phyloP scores from a whole-genome alignment of 2,329 filamentous ascomycete species.

The Setomelanomma holmii region DNA sequence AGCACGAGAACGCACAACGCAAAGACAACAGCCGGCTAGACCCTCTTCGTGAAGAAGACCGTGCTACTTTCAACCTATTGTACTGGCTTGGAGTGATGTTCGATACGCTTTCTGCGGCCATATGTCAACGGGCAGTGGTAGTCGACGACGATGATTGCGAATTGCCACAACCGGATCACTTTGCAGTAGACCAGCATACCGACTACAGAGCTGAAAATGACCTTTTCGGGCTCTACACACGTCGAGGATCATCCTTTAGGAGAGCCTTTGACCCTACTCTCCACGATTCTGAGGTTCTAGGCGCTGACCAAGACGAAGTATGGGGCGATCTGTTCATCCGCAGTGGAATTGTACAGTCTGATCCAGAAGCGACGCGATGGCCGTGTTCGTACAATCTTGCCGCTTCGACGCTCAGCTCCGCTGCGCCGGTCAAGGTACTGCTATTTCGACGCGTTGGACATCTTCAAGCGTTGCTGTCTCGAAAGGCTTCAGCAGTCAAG shows the following conservation, averaged over 20 bases:
- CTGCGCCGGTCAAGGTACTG: conserved; percentile 12
- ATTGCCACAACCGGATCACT: conserved; percentile 20
- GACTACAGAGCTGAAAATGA: background rate
- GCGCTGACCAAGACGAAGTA: conserved; percentile 40
- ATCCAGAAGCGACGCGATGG: conserved; percentile 9
- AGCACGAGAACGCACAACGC: too few species aligned
- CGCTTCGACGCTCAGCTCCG: conserved; percentile 10
- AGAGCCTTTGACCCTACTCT: too few species aligned
- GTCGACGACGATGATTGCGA: conserved; percentile 56
- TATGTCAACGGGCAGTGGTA: conserved; percentile 56
- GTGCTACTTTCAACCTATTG: conserved; percentile 59
- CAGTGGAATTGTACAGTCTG: background rate
- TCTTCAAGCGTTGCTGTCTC: conserved; percentile 8
- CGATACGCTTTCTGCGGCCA: conserved; percentile 63
- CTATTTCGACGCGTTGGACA: conserved; percentile 8
- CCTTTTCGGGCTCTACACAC: too few species aligned
- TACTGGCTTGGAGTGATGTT: conserved; percentile 68
- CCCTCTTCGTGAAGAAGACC: conserved; percentile 41
- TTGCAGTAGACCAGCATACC: background rate
- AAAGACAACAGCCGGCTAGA: conserved; percentile 17
- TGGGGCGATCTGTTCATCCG: conserved; percentile 15
- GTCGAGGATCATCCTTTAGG: too few species aligned
- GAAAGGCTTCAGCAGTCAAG: conserved; percentile 9
- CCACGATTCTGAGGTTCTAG: conserved; percentile 42
- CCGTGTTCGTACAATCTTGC: conserved; percentile 13